These are phyloP conservation scores for Asterella californica DNA, from an alignment of 225 moss, liverwort and hornwort genomes.

Conservation along the genomic window DNA sequence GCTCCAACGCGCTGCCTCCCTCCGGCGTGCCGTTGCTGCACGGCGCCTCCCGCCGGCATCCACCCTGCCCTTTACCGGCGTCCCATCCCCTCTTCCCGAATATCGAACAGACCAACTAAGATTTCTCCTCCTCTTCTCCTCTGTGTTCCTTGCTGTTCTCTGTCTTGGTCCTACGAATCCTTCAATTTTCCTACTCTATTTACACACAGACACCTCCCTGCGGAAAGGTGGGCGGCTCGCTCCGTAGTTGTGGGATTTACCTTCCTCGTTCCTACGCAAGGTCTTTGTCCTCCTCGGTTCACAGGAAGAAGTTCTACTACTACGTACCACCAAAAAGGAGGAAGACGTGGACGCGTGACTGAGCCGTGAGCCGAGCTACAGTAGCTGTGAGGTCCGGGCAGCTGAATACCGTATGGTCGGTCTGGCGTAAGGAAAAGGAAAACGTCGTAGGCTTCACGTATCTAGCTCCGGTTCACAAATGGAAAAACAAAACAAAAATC, in stretches of 20 bases:
- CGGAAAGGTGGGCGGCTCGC: neutral
- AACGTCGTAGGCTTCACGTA: neutral
- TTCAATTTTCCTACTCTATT: neutral
- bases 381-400: neutral
- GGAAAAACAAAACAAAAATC: too few relatives aligned
- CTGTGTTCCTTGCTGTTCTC: neutral
- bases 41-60: neutral
- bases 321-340: neutral
- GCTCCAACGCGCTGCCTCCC: constrained; percentile 1
- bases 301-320: neutral
- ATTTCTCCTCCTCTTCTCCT: neutral
- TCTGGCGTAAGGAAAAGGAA: neutral
- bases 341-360: constrained; percentile 8
- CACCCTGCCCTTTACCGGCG: neutral
- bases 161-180: neutral
- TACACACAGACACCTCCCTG: neutral
- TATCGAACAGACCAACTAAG: constrained; percentile 4
- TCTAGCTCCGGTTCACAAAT: too few relatives aligned
- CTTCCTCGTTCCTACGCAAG: neutral
- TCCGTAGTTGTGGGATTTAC: constrained; percentile 9
- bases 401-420: constrained; percentile 5
- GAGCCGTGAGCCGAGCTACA: neutral
- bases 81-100: constrained; percentile 12
- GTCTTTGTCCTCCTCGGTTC: neutral
- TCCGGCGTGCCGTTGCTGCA: constrained; percentile 7